Evolutionary conservation across 169 alveolate species (phyloP).

Genomic region (Amoebophrya sp.): DNA sequence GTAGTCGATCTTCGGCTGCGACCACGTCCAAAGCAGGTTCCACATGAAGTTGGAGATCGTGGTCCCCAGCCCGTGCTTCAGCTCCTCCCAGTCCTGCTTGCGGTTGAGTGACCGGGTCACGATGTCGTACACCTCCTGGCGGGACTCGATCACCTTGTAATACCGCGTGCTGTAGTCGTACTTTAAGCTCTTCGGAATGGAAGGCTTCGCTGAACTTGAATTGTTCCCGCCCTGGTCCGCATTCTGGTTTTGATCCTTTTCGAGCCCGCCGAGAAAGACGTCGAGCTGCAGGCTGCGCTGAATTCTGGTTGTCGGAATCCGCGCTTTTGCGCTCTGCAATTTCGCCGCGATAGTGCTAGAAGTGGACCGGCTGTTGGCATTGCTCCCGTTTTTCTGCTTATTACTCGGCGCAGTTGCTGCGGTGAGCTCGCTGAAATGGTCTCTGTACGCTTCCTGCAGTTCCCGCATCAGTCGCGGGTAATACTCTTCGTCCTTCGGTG

Average conservation of each 20-base stretch:
- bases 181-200: not conserved
- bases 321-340: too few relatives aligned
- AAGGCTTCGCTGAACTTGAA: too few relatives aligned
- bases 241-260: not conserved
- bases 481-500: not conserved
- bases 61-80: not conserved
- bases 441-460: not conserved
- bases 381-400: too few relatives aligned
- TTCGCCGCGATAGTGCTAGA: too few relatives aligned
- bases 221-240: not conserved
- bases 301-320: too few relatives aligned
- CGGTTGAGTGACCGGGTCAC: not conserved
- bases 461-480: constrained; percentile 1
- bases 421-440: not conserved
- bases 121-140: constrained; percentile 14
- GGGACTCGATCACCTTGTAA: not conserved
- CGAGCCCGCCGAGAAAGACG: not conserved
- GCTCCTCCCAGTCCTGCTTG: not conserved
- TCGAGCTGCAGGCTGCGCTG: constrained; percentile 25
- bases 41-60: constrained; percentile 44
- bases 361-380: too few relatives aligned
- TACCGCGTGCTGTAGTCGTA: not conserved
- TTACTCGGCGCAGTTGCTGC: too few relatives aligned
- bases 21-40: constrained; percentile 74
- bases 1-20: constrained; percentile 63